Base-by-base conservation (phyloP, 495 filamentous ascomycete species). In the Wilcoxina mikolae region DNA sequence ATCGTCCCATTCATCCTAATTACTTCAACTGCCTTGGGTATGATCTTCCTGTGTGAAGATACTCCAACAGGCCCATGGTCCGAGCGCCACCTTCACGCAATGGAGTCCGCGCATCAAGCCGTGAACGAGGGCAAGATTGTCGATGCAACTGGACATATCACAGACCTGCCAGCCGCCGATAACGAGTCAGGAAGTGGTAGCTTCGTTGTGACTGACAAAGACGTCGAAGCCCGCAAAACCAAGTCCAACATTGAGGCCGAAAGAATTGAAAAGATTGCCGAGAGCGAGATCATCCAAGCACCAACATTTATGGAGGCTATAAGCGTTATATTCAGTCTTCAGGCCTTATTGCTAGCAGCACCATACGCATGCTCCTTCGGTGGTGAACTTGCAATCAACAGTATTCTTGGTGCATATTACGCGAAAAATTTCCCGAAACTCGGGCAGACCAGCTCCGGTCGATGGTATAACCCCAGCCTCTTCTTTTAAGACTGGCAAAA, bases 361-460 rank as follows among this genome's bases (percentile, higher is more conserved):
- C 77, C 77, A n/a, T 94, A 94, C 68, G 78, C 82, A 65, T 93
- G 85, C 72, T 82, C 83, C 12, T 94, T 94, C 62, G 87, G 87
- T 51, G 78, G 76, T 25, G 87, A 94, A 66, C 78, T 94, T 10
- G 77, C 87, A 58, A 83, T 94, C 71, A 90, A 94, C 75, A 77
- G 80, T 25, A 78, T 90, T 53, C 78, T 94, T 4, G 80, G 82
- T 47, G 67, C 81, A 3, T 94, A 88, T 75, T 94, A 93, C 69
- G 62, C 74, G 39, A 73, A 80, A 52, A 84, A 87, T 66, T 93
- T 93, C 72, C 79, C 81, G 0, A 46, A 66, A 11, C 79, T 94
- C 45, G 76, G 76, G 3, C 85, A 89, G 66, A 89, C 85, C 7
- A 68, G 73, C 23, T 78, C 82, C 4, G 78, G 84, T 2, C 75